Conservation (phyloP, 108 stramenopile species). For the Skeletonema costatum region DNA sequence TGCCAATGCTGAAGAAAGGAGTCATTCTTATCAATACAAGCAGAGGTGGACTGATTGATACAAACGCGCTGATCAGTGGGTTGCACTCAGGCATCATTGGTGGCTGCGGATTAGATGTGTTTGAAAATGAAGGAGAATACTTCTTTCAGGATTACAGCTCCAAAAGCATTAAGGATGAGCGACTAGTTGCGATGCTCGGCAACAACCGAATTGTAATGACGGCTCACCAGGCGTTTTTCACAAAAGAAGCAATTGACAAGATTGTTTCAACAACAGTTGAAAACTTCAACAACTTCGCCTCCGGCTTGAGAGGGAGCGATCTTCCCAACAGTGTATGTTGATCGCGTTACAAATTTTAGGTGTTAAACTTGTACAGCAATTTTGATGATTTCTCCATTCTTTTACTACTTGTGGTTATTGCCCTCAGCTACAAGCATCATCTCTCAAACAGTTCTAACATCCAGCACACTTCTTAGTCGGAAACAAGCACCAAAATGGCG, state of each 20-base stretch:
- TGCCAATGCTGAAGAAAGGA: constrained; percentile 60
- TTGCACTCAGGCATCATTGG: constrained; percentile 64
- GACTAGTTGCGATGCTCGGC: constrained; percentile 57
- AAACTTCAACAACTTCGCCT: constrained; percentile 53
- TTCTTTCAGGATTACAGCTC: constrained; percentile 84
- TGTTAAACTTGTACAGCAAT: too few species aligned
- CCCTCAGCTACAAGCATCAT: background rate
- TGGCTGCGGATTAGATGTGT: constrained; percentile 73
- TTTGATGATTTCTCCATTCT: background rate
- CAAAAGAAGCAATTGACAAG: constrained; percentile 74
- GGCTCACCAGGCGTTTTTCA: constrained; percentile 83
- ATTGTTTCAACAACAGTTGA: constrained; percentile 75
- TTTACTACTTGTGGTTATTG: background rate
- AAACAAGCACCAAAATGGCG: constrained; percentile 27
- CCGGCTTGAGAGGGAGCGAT: constrained; percentile 39
- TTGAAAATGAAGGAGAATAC: constrained; percentile 79
- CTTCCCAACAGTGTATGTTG: constrained; percentile 36
- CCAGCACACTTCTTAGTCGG: background rate
- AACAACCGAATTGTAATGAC: constrained; percentile 66
- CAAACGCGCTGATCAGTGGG: constrained; percentile 61
- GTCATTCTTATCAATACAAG: constrained; percentile 76
- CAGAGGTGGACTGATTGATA: constrained; percentile 80
- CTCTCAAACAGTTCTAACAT: background rate
- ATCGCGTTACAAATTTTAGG: background rate
- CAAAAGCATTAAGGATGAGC: constrained; percentile 50